phyloP scores from a whole-genome alignment of 2,329 filamentous ascomycete species.

The Capronia epimyces region DNA sequence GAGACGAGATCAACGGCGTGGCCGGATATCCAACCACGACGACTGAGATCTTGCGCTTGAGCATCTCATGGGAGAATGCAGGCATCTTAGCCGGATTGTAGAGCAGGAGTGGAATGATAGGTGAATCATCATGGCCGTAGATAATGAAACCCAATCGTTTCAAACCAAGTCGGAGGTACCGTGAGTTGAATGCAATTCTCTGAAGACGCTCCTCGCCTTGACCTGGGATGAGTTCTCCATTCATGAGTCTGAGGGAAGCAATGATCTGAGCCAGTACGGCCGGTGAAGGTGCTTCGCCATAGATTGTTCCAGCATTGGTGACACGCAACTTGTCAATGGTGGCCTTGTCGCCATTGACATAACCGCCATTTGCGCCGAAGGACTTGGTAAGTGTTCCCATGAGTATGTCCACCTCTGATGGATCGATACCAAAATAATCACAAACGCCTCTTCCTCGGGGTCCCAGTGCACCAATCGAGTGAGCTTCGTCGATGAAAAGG shows the following conservation, averaged over 20 bases:
- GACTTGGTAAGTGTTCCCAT: slow-evolving; percentile 99
- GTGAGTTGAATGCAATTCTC: slow-evolving; percentile 94
- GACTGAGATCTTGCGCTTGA: slow-evolving; percentile 93
- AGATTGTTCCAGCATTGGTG: slow-evolving; percentile 79
- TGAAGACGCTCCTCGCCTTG: slow-evolving; percentile 94
- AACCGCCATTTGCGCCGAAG: slow-evolving; percentile 95
- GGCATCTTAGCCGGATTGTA: slow-evolving; percentile 99
- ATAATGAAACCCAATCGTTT: slow-evolving; percentile 96
- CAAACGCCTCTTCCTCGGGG: slow-evolving; percentile 87
- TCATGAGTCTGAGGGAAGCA: slow-evolving; percentile 79
- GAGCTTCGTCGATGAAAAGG: slow-evolving; percentile 92
- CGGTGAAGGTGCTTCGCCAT: slow-evolving; percentile 81
- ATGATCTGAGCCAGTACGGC: slow-evolving; percentile 88
- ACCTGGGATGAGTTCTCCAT: slow-evolving; percentile 77
- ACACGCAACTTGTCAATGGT: slow-evolving; percentile 88
- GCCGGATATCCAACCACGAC: slow-evolving; percentile 97
- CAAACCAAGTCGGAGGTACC: slow-evolving; percentile 92
- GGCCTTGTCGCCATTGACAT: slow-evolving; percentile 80
- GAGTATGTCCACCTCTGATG: slow-evolving; percentile 81
- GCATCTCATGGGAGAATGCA: slow-evolving; percentile 97
- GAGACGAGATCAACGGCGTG: slow-evolving; percentile 88
- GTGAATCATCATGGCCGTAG: slow-evolving; percentile 95
- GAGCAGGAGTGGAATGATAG: slow-evolving; percentile 87
- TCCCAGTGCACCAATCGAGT: slow-evolving; percentile 89
- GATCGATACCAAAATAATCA: slow-evolving; percentile 92